Evolutionary conservation across 139 green algal genomes (phyloP).

Genomic region (Picochlorum sp.): DNA sequence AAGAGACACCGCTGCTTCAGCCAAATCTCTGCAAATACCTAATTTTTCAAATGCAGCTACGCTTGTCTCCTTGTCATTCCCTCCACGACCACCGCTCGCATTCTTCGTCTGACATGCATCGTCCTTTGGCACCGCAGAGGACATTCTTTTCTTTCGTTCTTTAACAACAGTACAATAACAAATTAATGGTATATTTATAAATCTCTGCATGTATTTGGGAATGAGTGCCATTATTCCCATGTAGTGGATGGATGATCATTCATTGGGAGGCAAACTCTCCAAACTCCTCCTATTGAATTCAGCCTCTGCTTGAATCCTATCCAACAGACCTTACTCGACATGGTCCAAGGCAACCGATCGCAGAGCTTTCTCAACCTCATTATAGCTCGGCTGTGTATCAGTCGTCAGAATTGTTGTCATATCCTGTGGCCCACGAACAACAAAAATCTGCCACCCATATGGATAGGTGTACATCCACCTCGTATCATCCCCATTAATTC

Average conservation of each 20-base stretch:
- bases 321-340: slow-evolving; percentile 36
- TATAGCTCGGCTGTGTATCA: slow-evolving; percentile 40
- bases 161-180: no score
- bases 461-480: slow-evolving; percentile 40
- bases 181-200: no score
- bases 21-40: slow-evolving; percentile 72
- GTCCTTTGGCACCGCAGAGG: not conserved
- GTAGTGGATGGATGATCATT: not conserved
- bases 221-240: no score
- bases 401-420: slow-evolving; percentile 5
- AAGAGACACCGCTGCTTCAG: slow-evolving; percentile 64
- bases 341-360: slow-evolving; percentile 20
- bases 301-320: slow-evolving; percentile 43
- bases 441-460: slow-evolving; percentile 44
- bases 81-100: not conserved
- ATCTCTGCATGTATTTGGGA: no score
- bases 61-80: slow-evolving; percentile 14
- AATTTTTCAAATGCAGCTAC: slow-evolving; percentile 58
- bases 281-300: slow-evolving; percentile 40
- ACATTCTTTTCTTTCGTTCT: not conserved
- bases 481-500: slow-evolving; percentile 56
- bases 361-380: slow-evolving; percentile 52
- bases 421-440: slow-evolving; percentile 3
- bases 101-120: not conserved
- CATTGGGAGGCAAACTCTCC: slow-evolving; percentile 9